A percentile compares a stretch with the other conserved stretches of the same genome.
Conservation (phyloP, 148 eudicot species). For the Hydrangea macrophylla region DNA sequence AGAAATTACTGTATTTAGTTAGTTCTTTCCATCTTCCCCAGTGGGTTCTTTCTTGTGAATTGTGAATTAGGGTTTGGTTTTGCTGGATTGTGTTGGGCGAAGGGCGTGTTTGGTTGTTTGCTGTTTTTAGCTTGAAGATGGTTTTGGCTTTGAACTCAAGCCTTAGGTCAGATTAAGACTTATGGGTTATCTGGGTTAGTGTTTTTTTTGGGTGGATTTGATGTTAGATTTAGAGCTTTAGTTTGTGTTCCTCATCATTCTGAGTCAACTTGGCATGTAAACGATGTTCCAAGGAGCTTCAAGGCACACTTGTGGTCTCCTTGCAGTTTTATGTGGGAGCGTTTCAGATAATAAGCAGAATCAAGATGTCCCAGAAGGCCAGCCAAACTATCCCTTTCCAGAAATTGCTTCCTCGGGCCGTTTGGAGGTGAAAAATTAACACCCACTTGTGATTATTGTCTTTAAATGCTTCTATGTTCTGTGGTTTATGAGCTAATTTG, state of each 20-base stretch:
- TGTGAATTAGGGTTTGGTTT: slow-evolving; percentile 11
- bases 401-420: slow-evolving; percentile 67
- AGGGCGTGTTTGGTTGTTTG: neutral
- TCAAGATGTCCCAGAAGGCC: slow-evolving; percentile 25
- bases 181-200: no score
- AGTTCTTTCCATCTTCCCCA: neutral
- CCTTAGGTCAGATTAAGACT: no score
- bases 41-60: slow-evolving; percentile 4
- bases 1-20: neutral
- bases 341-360: slow-evolving; percentile 24
- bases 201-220: no score
- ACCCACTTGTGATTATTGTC: neutral
- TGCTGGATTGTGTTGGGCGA: slow-evolving; percentile 2
- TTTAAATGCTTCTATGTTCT: neutral
- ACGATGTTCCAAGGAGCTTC: slow-evolving; percentile 70
- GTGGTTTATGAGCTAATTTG: neutral
- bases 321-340: slow-evolving; percentile 58
- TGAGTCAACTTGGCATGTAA: slow-evolving; percentile 3
- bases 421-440: slow-evolving; percentile 50
- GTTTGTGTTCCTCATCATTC: no score
- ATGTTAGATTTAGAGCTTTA: no score
- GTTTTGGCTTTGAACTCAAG: slow-evolving; percentile 4
- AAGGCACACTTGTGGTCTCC: slow-evolving; percentile 64
- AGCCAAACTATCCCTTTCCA: slow-evolving; percentile 52
- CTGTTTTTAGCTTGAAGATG: slow-evolving; percentile 17